A percentile compares a stretch with the other conserved stretches of the same genome.
These are phyloP conservation scores for Lecanicillium sp. DNA, from an alignment of 2,329 filamentous ascomycete genomes.

Conservation along the genomic window DNA sequence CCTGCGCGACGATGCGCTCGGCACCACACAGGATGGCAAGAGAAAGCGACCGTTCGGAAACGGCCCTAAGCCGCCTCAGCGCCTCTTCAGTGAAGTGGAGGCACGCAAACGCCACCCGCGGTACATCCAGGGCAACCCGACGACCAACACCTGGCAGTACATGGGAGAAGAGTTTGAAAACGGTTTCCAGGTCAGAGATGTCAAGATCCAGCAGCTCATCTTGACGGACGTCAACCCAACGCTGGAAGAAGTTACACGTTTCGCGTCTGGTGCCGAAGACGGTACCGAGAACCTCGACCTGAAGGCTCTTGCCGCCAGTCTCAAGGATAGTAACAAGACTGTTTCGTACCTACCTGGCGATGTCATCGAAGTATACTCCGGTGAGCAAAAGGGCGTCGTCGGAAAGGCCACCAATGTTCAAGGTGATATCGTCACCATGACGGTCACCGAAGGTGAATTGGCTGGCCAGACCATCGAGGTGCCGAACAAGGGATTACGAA, in stretches of 20 bases:
- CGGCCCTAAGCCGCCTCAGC: constrained; percentile 72
- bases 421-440: constrained; percentile 85
- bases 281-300: constrained; percentile 92
- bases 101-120: constrained; percentile 79
- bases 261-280: constrained; percentile 81
- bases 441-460: constrained; percentile 76
- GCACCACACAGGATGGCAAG: constrained; percentile 56
- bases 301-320: constrained; percentile 79
- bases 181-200: constrained; percentile 88
- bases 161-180: constrained; percentile 86
- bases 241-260: constrained; percentile 92
- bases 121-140: constrained; percentile 59
- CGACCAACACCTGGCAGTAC: constrained; percentile 77
- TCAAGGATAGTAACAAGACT: constrained; percentile 76
- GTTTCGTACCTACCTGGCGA: constrained; percentile 88
- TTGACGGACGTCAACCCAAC: constrained; percentile 88
- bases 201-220: constrained; percentile 81
- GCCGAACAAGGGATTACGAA: constrained; percentile 84
- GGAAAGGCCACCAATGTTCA: constrained; percentile 82
- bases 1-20: constrained; percentile 65
- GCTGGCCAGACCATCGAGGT: constrained; percentile 83
- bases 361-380: constrained; percentile 92
- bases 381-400: constrained; percentile 86
- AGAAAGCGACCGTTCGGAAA: constrained; percentile 64
- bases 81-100: constrained; percentile 88